Evolutionary conservation across 306 rosid species (phyloP).

Genomic region (Malus domestica): DNA sequence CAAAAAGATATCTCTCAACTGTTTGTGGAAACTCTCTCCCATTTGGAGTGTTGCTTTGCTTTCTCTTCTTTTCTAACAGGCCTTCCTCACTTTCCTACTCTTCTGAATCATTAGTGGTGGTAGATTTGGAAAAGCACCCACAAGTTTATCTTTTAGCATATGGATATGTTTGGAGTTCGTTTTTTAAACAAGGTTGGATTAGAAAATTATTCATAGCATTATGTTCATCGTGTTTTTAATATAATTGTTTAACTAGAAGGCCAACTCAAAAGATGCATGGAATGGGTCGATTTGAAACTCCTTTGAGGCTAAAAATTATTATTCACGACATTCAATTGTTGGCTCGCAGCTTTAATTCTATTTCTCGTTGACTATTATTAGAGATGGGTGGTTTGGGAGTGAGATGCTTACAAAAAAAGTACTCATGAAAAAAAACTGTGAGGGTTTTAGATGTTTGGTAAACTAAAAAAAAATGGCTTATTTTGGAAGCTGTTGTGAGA

Average conservation of each 20-base stretch:
- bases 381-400: no score
- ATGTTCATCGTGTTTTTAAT: background rate
- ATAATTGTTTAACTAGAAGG: background rate
- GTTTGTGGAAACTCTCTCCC: conserved; percentile 13
- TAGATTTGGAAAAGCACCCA: conserved; percentile 30
- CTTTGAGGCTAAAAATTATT: no score
- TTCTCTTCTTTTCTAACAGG: conserved; percentile 53
- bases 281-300: no score
- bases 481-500: no score
- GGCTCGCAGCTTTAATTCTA: no score
- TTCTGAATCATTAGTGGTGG: conserved; percentile 40
- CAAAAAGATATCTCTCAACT: conserved; percentile 26
- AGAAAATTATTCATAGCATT: background rate
- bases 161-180: background rate
- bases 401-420: no score
- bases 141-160: conserved; percentile 3
- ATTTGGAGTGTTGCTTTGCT: conserved; percentile 17
- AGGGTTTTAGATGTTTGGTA: no score
- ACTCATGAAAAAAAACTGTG: no score
- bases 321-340: no score
- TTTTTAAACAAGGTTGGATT: background rate
- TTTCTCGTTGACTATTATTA: no score
- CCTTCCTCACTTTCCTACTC: conserved; percentile 18
- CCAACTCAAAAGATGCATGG: background rate
- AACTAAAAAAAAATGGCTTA: no score